Percentiles rank a stretch among this genome's conserved stretches.
Evolutionary conservation across 495 filamentous ascomycete species (phyloP).

Genomic region (Trichoderma virens): DNA sequence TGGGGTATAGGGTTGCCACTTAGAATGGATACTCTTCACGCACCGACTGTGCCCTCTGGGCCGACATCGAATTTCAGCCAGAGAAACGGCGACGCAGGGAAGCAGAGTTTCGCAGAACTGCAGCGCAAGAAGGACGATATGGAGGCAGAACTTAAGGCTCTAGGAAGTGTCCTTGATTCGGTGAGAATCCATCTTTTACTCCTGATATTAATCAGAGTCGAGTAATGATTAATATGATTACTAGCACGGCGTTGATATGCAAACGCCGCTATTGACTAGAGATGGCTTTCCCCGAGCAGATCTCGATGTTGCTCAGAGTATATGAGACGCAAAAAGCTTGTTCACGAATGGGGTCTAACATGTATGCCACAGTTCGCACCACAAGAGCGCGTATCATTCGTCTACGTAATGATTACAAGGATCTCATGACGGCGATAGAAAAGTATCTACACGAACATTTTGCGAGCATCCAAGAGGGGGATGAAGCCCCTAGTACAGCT

Average conservation of each 20-base stretch:
- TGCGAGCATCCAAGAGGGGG: constrained; percentile 39
- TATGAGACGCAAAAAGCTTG: neutral
- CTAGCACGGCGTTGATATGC: constrained; percentile 91
- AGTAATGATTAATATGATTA: constrained; percentile 10
- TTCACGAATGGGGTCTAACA: constrained; percentile 15
- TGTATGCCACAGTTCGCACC: constrained; percentile 60
- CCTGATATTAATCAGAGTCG: constrained; percentile 3
- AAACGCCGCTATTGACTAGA: constrained; percentile 74
- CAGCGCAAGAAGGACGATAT: constrained; percentile 67
- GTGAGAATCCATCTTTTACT: constrained; percentile 39
- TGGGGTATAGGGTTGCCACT: constrained; percentile 23
- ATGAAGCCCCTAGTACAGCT: constrained; percentile 17
- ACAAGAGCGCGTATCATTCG: constrained; percentile 83
- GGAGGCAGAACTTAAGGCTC: constrained; percentile 76
- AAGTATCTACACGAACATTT: constrained; percentile 74
- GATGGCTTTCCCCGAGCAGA: constrained; percentile 93
- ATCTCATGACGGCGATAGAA: constrained; percentile 75
- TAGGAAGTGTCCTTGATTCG: constrained; percentile 79
- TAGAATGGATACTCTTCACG: constrained; percentile 63
- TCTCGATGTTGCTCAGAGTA: constrained; percentile 93
- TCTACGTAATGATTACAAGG: constrained; percentile 89
- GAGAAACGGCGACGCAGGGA: constrained; percentile 47
- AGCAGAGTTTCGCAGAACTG: constrained; percentile 52
- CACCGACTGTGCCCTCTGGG: constrained; percentile 67
- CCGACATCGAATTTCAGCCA: constrained; percentile 47